These are phyloP conservation scores for Mallotus japonicus DNA, from an alignment of 441 rosid species.

Conservation along the genomic window DNA sequence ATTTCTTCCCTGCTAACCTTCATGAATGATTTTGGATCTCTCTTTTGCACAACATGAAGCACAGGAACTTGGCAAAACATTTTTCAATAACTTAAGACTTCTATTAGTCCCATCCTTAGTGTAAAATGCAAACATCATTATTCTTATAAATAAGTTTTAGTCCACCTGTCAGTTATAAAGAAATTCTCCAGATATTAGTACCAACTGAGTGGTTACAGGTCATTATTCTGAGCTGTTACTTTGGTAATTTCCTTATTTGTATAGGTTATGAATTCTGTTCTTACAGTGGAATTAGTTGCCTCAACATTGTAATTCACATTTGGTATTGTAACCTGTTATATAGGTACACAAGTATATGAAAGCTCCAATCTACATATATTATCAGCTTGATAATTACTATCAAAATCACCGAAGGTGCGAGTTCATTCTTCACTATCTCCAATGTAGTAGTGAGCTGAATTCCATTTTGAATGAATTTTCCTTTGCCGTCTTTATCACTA, in stretches of 20 bases:
- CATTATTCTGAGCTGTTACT: not conserved
- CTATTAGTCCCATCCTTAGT: not conserved
- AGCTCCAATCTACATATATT: constrained; percentile 81
- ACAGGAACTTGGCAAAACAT: not conserved
- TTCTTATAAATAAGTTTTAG: no score
- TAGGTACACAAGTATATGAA: constrained; percentile 78
- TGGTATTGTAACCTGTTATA: constrained; percentile 21
- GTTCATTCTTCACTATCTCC: constrained; percentile 20
- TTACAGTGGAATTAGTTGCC: not conserved
- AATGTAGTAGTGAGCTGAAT: constrained; percentile 2
- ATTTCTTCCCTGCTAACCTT: not conserved
- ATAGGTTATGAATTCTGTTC: not conserved
- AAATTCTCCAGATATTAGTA: no score
- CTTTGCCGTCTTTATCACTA: not conserved
- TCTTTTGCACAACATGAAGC: not conserved
- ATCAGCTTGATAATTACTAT: constrained; percentile 89
- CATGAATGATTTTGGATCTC: not conserved
- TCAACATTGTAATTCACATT: not conserved
- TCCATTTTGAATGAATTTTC: not conserved
- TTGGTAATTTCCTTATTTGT: not conserved
- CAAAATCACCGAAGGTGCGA: constrained; percentile 82
- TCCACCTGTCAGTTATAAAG: not conserved
- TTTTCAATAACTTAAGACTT: not conserved
- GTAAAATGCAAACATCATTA: no score
- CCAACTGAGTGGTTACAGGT: no score